Percentiles rank a stretch among this genome's conserved stretches.
Evolutionary conservation across 306 rosid species (phyloP).

Genomic region (Trichosanthes truncata): DNA sequence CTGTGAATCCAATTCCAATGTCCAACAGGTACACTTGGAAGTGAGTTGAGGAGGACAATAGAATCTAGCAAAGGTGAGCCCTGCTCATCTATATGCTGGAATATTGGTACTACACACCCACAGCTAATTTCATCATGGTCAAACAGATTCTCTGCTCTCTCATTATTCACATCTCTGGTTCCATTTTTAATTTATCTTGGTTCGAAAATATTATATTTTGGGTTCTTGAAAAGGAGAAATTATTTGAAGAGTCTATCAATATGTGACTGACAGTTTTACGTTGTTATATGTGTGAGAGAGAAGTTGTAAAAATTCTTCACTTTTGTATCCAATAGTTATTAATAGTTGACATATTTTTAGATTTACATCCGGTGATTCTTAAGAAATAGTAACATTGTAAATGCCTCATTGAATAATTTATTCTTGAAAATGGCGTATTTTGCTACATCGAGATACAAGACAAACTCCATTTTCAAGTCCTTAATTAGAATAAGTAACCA

Average conservation of each 20-base stretch:
- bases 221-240: neutral
- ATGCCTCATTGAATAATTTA: too few relatives aligned
- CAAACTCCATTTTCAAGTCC: too few relatives aligned
- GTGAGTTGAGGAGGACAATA: neutral
- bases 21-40: neutral
- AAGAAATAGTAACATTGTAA: too few relatives aligned
- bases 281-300: too few relatives aligned
- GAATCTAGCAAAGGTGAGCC: neutral
- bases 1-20: neutral
- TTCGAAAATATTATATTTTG: neutral
- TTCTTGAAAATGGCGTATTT: too few relatives aligned
- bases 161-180: neutral
- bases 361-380: too few relatives aligned
- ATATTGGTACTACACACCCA: neutral
- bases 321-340: too few relatives aligned
- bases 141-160: neutral
- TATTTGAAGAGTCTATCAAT: too few relatives aligned
- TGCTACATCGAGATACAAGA: neutral
- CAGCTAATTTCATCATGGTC: neutral
- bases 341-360: too few relatives aligned
- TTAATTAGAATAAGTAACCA: neutral
- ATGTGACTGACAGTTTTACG: too few relatives aligned
- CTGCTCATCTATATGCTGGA: neutral
- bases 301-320: too few relatives aligned
- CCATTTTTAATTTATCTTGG: neutral